A percentile compares a stretch with the other conserved stretches of the same genome.
These are phyloP conservation scores for Diaporthe amygdali DNA, from an alignment of 2,329 filamentous ascomycete species.

Conservation along the genomic window DNA sequence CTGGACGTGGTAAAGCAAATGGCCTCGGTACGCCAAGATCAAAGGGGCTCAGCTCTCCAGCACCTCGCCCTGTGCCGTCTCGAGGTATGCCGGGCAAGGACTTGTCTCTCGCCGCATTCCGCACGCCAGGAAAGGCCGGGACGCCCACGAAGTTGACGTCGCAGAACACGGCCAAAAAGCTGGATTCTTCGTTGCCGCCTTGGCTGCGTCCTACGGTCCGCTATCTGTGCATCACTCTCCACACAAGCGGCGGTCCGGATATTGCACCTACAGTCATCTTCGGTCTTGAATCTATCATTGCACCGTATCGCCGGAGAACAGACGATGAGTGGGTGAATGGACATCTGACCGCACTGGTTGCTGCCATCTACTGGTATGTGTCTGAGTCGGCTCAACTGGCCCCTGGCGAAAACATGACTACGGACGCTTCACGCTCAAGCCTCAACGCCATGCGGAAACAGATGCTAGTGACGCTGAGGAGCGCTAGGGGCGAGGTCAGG, in stretches of 20 bases:
- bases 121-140: constrained; percentile 34
- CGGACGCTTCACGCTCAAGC: constrained; percentile 36
- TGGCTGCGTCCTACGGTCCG: constrained; percentile 77
- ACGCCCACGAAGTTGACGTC: constrained; percentile 46
- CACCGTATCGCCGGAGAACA: constrained; percentile 47
- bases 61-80: constrained; percentile 29
- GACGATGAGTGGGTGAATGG: constrained; percentile 54
- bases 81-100: constrained; percentile 36
- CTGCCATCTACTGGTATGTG: constrained; percentile 66
- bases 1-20: constrained; percentile 33
- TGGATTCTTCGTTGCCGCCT: constrained; percentile 50
- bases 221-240: constrained; percentile 65
- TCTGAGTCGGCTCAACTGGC: constrained; percentile 53
- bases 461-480: constrained; percentile 49
- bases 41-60: constrained; percentile 36
- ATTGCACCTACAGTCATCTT: constrained; percentile 77
- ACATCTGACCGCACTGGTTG: constrained; percentile 60
- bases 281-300: constrained; percentile 66
- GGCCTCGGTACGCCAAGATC: constrained; percentile 38
- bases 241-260: constrained; percentile 52
- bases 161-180: constrained; percentile 37
- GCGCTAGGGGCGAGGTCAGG: constrained; percentile 41
- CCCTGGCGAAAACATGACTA: constrained; percentile 30
- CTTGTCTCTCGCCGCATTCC: constrained; percentile 34
- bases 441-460: constrained; percentile 53